Percentiles rank a stretch among this genome's conserved stretches.
Evolutionary conservation across 441 rosid species (phyloP).

Genomic region (Bruguiera hainesii): DNA sequence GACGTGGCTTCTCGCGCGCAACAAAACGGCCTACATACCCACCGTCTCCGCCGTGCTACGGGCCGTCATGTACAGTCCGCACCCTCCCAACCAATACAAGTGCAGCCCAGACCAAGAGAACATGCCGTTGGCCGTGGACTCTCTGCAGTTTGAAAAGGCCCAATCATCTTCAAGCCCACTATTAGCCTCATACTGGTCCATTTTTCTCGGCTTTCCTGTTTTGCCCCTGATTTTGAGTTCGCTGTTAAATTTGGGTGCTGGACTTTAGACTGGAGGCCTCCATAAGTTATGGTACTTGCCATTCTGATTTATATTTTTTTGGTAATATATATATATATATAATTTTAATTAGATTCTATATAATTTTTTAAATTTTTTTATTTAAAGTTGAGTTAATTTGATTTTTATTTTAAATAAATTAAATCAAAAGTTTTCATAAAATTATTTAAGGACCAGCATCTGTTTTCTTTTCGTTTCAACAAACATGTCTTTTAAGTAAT

Average conservation of each 20-base stretch:
- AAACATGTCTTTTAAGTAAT: too few relatives aligned
- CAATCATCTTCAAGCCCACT: slow-evolving; percentile 34
- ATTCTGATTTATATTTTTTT: too few relatives aligned
- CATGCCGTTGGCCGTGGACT: slow-evolving; percentile 99
- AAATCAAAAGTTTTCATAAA: too few relatives aligned
- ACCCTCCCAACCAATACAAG: slow-evolving; percentile 65
- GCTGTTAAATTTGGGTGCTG: slow-evolving; percentile 17
- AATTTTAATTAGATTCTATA: too few relatives aligned
- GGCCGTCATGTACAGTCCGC: slow-evolving; percentile 88
- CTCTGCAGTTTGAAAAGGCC: slow-evolving; percentile 65
- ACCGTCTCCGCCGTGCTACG: slow-evolving; percentile 96
- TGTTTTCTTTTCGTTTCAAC: too few relatives aligned
- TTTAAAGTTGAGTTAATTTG: too few relatives aligned
- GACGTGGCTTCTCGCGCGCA: slow-evolving; percentile 93
- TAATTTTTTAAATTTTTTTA: too few relatives aligned
- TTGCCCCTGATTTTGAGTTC: slow-evolving; percentile 42
- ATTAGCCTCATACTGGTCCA: slow-evolving; percentile 4
- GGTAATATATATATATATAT: too few relatives aligned
- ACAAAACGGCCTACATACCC: slow-evolving; percentile 94
- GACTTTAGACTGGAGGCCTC: neutral
- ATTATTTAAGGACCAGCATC: too few relatives aligned
- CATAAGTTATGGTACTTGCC: too few relatives aligned
- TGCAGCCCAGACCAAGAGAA: slow-evolving; percentile 99
- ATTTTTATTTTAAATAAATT: too few relatives aligned
- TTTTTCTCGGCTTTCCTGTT: slow-evolving; percentile 22